Conservation (phyloP, 495 filamentous ascomycete genomes). For the Podospora didyma region DNA sequence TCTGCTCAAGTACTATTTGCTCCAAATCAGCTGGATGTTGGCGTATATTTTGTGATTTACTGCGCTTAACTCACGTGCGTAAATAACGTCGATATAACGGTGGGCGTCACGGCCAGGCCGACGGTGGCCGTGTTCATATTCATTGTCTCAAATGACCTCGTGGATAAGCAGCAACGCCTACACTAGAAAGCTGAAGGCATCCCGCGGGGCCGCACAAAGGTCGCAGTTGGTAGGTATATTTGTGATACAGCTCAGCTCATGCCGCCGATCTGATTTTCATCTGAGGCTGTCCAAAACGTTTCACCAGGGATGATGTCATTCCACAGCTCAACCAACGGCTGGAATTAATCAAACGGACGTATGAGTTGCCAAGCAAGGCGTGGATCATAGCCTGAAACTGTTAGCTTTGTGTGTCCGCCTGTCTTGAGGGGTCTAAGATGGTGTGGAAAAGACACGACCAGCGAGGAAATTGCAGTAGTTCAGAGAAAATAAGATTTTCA, state of each 20-base stretch:
- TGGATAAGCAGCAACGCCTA: neutral
- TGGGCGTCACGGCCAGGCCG: conserved; percentile 69
- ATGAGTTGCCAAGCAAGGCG: neutral
- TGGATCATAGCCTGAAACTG: neutral
- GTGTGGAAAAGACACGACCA: no score
- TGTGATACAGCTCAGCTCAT: no score
- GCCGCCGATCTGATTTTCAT: no score
- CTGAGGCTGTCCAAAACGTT: no score
- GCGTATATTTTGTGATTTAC: neutral
- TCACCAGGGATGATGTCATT: no score
- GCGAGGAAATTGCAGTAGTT: no score
- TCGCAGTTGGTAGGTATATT: neutral
- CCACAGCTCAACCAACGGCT: no score
- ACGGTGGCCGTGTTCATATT: conserved; percentile 69
- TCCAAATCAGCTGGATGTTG: no score
- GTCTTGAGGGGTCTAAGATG: no score
- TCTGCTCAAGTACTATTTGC: conserved; percentile 70
- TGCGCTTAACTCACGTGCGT: conserved; percentile 58
- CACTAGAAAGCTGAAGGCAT: neutral
- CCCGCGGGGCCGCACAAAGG: neutral
- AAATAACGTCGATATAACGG: conserved; percentile 71
- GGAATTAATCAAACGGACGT: no score
- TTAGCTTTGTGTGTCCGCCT: no score
- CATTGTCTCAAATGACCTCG: neutral
- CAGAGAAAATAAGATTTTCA: no score